These are phyloP conservation scores for Pelargonium cotyledonis DNA, from an alignment of 441 rosid species.

Conservation along the genomic window DNA sequence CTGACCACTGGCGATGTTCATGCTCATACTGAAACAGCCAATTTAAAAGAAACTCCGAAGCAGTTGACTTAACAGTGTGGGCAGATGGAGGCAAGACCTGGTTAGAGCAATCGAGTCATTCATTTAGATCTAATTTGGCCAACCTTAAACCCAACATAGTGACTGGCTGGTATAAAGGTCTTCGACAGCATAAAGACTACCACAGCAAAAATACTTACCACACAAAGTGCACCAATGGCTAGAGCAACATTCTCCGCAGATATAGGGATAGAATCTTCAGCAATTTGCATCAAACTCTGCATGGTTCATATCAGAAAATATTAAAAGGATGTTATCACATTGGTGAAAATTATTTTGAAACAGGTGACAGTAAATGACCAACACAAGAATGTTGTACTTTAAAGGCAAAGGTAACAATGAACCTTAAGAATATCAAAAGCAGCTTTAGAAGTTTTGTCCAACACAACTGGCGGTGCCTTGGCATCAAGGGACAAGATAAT, in stretches of 20 bases:
- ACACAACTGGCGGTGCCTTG: constrained; percentile 32
- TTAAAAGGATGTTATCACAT: constrained; percentile 9
- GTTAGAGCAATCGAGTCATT: constrained; percentile 24
- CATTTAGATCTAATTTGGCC: neutral
- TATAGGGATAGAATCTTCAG: constrained; percentile 80
- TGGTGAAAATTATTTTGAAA: constrained; percentile 9
- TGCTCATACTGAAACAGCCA: constrained; percentile 82
- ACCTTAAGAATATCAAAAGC: constrained; percentile 88
- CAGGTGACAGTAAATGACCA: constrained; percentile 6
- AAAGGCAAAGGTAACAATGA: constrained; percentile 17
- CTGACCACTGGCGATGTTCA: constrained; percentile 94
- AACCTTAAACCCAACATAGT: neutral
- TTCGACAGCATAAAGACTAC: constrained; percentile 14
- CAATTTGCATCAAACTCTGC: constrained; percentile 58
- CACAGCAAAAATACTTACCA: constrained; percentile 38
- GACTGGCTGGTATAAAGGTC: constrained; percentile 1
- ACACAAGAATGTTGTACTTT: constrained; percentile 2
- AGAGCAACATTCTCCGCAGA: constrained; percentile 76
- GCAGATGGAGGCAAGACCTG: constrained; percentile 85
- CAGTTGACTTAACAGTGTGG: constrained; percentile 64
- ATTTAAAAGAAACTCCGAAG: constrained; percentile 68
- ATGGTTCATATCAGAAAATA: constrained; percentile 12
- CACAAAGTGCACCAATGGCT: constrained; percentile 82
- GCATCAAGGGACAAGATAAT: constrained; percentile 40
- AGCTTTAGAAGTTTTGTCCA: constrained; percentile 67